phyloP scores from a whole-genome alignment of 306 rosid genomes.

The Argentina anserina region DNA sequence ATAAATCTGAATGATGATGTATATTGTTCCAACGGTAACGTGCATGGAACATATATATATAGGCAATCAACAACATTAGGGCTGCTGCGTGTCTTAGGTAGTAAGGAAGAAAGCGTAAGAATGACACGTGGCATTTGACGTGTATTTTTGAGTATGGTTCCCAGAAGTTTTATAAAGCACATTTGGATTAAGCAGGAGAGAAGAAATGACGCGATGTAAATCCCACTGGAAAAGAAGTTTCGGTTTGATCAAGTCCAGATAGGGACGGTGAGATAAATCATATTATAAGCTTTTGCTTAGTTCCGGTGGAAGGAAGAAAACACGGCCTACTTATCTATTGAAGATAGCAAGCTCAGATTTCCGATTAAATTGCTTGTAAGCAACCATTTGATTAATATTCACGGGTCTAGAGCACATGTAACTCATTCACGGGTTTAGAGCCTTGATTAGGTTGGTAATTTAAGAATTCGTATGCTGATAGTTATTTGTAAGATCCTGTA shows the following conservation, averaged over 20 bases:
- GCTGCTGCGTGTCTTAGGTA: neutral
- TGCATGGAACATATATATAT: neutral
- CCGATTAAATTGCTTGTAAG: neutral
- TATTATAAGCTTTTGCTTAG: neutral
- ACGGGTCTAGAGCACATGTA: neutral
- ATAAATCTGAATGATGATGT: neutral
- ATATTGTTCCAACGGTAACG: neutral
- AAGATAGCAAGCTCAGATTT: neutral
- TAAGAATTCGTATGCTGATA: too few species aligned
- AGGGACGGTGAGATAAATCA: neutral
- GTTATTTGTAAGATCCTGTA: too few species aligned
- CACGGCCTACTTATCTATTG: neutral
- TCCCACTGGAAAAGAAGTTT: neutral
- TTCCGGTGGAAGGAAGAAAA: neutral
- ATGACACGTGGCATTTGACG: conserved; percentile 5
- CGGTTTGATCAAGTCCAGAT: neutral
- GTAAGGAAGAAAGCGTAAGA: neutral
- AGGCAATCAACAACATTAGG: neutral
- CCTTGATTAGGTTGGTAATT: neutral
- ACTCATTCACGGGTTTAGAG: neutral
- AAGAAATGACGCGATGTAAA: neutral
- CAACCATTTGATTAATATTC: neutral
- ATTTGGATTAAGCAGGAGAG: neutral
- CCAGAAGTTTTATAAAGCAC: neutral
- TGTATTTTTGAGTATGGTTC: neutral